phyloP scores from a whole-genome alignment of 129 eudicot genomes.

The Tanacetum coccineum region DNA sequence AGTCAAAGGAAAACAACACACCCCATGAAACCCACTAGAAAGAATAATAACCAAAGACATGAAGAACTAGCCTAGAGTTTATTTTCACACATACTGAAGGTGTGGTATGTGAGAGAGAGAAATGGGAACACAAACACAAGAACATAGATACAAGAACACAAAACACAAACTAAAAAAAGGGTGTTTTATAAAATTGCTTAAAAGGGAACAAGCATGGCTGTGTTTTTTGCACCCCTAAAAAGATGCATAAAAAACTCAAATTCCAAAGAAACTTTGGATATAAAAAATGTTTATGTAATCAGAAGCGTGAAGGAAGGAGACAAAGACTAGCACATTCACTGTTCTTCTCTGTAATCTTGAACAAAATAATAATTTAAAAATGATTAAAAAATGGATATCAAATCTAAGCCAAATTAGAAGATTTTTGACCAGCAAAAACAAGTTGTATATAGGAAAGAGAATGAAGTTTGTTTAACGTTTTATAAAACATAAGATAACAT shows the following conservation, averaged over 20 bases:
- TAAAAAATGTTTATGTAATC: conserved; percentile 24
- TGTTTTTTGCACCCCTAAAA: conserved; percentile 52
- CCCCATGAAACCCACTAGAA: conserved; percentile 31
- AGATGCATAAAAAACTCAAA: conserved; percentile 54
- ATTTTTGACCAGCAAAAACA: conserved; percentile 33
- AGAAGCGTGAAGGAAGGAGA: conserved; percentile 57
- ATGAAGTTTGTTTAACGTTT: too few relatives aligned
- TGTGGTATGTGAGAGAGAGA: too few relatives aligned
- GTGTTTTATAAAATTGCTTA: conserved; percentile 20
- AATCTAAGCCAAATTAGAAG: conserved; percentile 24
- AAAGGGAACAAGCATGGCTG: conserved; percentile 69
- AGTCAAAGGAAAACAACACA: conserved; percentile 37
- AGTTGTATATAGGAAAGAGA: conserved; percentile 32
- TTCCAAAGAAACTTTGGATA: conserved; percentile 46
- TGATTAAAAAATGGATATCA: conserved; percentile 18
- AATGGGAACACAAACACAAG: neutral
- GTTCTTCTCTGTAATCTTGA: conserved; percentile 30
- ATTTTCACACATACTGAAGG: too few relatives aligned
- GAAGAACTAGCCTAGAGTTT: conserved; percentile 15
- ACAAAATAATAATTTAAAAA: conserved; percentile 13
- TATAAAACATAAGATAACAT: neutral
- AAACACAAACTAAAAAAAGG: conserved; percentile 27
- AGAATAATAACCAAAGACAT: conserved; percentile 26
- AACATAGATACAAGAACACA: neutral
- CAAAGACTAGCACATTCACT: conserved; percentile 66